These are phyloP conservation scores for Tolypocladium cylindrosporum DNA, from an alignment of 2,329 filamentous ascomycete genomes.

Conservation along the genomic window DNA sequence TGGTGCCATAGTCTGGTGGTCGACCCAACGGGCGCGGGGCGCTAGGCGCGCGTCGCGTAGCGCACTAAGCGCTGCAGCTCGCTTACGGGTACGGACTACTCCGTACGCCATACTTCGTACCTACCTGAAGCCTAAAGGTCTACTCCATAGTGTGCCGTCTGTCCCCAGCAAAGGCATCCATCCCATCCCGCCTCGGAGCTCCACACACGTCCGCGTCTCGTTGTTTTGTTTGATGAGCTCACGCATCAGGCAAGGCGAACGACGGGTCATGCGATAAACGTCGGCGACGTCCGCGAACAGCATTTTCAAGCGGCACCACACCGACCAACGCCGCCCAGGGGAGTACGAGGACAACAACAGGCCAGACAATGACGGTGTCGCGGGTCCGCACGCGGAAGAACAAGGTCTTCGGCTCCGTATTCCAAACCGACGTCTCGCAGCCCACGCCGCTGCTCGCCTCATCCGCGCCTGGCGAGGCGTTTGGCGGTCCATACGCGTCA, in stretches of 20 bases:
- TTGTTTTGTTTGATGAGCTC: neutral
- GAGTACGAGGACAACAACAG: neutral
- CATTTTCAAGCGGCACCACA: neutral
- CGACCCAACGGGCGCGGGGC: neutral
- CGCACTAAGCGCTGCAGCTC: conserved; percentile 1
- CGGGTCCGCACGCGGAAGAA: conserved; percentile 36
- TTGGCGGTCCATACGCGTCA: conserved; percentile 27
- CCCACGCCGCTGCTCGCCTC: conserved; percentile 34
- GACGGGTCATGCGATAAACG: neutral
- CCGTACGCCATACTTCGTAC: too few relatives aligned
- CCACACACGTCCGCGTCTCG: neutral
- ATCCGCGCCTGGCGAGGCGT: conserved; percentile 32
- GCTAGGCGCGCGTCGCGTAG: conserved; percentile 4
- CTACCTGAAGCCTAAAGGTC: too few relatives aligned
- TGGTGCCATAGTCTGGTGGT: neutral
- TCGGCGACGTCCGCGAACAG: neutral
- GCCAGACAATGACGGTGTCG: conserved; percentile 26
- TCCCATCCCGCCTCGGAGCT: neutral
- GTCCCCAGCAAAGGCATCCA: neutral
- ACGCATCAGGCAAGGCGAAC: neutral
- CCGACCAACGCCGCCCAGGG: neutral
- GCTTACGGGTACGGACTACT: neutral
- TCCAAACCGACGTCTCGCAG: conserved; percentile 39
- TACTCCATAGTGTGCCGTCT: neutral
- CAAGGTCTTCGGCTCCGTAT: conserved; percentile 45